Evolutionary conservation across 2,329 filamentous ascomycete species (phyloP).

Genomic region (Blastomyces gilchristii): DNA sequence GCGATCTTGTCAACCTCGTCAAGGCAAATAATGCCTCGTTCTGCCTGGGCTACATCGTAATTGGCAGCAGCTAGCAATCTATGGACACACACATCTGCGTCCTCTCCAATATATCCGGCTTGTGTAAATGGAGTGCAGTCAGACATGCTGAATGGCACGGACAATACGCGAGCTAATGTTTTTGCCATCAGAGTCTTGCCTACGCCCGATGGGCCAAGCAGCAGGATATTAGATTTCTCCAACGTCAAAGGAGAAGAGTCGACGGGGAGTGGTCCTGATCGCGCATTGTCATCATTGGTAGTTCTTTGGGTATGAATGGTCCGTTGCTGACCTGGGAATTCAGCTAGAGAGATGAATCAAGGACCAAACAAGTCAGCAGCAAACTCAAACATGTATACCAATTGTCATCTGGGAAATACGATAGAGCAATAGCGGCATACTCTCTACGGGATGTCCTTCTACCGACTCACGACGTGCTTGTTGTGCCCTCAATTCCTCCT

Average conservation of each 20-base stretch:
- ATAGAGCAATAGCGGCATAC: slow-evolving; percentile 33
- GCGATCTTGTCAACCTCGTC: slow-evolving; percentile 98
- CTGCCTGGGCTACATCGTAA: slow-evolving; percentile 73
- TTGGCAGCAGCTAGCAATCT: slow-evolving; percentile 80
- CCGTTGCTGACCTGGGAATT: slow-evolving; percentile 52
- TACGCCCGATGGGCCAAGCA: slow-evolving; percentile 86
- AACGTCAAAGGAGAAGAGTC: slow-evolving; percentile 59
- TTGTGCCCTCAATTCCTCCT: slow-evolving; percentile 62
- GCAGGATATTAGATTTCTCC: slow-evolving; percentile 88
- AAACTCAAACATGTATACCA: not conserved
- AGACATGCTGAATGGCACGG: slow-evolving; percentile 88
- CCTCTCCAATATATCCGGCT: slow-evolving; percentile 93
- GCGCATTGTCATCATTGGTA: slow-evolving; percentile 17
- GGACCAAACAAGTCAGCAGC: not conserved
- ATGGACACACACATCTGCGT: slow-evolving; percentile 92
- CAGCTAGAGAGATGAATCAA: slow-evolving; percentile 36
- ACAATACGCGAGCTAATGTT: slow-evolving; percentile 83
- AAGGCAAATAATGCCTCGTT: slow-evolving; percentile 87
- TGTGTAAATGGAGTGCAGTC: slow-evolving; percentile 95
- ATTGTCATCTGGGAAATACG: not conserved
- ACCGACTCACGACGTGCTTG: slow-evolving; percentile 59
- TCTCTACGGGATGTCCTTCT: slow-evolving; percentile 67
- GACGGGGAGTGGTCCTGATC: slow-evolving; percentile 25
- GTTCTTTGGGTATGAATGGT: slow-evolving; percentile 33
- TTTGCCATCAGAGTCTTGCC: slow-evolving; percentile 92